Percentiles rank a stretch among this genome's conserved stretches.
Evolutionary conservation across 140 eudicot genomes (phyloP).

Genomic region (Flaveria floridana): DNA sequence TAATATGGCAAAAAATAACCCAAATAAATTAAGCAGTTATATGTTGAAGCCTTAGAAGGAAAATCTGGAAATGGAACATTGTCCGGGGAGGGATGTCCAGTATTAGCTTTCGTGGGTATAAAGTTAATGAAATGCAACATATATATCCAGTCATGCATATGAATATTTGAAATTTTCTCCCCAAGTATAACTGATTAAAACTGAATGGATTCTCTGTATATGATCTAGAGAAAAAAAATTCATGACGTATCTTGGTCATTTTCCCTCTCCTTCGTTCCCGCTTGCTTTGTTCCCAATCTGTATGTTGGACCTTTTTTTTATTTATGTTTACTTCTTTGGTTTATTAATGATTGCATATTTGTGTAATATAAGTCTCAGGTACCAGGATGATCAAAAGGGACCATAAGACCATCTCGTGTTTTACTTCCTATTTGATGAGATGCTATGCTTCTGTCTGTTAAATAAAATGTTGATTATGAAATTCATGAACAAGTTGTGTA

Average conservation of each 20-base stretch:
- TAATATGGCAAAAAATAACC: no score
- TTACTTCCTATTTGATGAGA: neutral
- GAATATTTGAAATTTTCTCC: no score
- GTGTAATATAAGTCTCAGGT: slow-evolving; percentile 22
- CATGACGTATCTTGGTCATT: no score
- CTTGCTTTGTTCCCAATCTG: no score
- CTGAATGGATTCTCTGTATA: neutral
- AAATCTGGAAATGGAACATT: no score
- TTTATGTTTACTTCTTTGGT: neutral
- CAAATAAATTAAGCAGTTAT: neutral
- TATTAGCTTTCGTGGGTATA: no score
- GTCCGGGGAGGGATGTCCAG: no score
- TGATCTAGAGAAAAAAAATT: no score
- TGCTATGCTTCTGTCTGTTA: slow-evolving; percentile 19
- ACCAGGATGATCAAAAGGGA: slow-evolving; percentile 10
- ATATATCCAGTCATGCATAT: no score
- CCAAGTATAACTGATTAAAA: neutral
- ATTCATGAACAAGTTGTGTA: neutral
- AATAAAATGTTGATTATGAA: slow-evolving; percentile 23
- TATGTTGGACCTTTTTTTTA: no score
- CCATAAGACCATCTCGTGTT: slow-evolving; percentile 6
- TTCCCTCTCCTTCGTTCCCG: no score
- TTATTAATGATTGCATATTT: neutral
- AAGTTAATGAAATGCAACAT: no score
- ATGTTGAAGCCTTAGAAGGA: neutral